A percentile compares a stretch with the other conserved stretches of the same genome.
Conservation (phyloP, 495 filamentous ascomycete species). For the Aspergillus baeticus region DNA sequence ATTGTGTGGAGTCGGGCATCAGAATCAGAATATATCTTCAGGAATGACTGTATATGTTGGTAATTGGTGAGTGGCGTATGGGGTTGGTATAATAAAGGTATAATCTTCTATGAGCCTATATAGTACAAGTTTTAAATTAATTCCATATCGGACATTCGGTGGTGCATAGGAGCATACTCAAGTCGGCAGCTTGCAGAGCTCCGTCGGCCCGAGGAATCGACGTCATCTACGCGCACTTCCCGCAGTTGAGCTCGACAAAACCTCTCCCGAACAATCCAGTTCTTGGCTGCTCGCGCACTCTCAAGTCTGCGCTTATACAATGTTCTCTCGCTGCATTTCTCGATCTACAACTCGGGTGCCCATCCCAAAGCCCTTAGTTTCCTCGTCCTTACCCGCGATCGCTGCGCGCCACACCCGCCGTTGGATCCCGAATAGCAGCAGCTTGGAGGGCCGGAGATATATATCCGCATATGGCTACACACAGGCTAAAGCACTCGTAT, state of each 20-base stretch:
- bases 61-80: no score
- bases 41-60: no score
- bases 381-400: slow-evolving; percentile 16
- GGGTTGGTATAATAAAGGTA: no score
- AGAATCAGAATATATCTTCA: no score
- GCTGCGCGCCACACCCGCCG: slow-evolving; percentile 30
- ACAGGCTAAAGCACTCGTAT: slow-evolving; percentile 90
- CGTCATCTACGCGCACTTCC: no score
- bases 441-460: slow-evolving; percentile 26
- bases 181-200: not conserved
- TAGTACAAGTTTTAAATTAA: no score
- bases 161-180: no score
- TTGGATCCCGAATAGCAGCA: not conserved
- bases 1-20: no score
- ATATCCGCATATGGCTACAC: slow-evolving; percentile 92
- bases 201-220: slow-evolving; percentile 28
- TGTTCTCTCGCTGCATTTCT: slow-evolving; percentile 34
- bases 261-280: not conserved
- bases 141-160: no score
- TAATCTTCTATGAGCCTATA: no score
- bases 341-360: slow-evolving; percentile 20
- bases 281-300: no score
- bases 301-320: slow-evolving; percentile 10
- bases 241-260: slow-evolving; percentile 1
- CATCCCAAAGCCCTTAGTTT: slow-evolving; percentile 9